Evolutionary conservation across 305 asterid species (phyloP), one percentile per base, ranked within the genome.

Genomic region (Salvia sclarea): DNA sequence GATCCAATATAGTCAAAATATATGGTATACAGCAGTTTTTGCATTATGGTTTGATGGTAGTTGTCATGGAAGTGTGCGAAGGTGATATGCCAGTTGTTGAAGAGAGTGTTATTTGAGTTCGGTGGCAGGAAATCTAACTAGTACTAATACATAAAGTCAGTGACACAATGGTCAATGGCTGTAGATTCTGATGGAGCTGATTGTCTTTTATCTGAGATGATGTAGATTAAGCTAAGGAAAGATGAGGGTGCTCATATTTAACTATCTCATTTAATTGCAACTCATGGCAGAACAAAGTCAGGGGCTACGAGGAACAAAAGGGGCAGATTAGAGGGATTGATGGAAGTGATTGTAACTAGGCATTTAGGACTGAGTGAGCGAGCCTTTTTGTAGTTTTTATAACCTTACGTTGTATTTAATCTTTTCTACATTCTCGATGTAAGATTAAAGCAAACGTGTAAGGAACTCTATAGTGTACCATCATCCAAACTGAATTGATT

Each of bases 401-500:
- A 28, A 17, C 61, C 14, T 17, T 37, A 14, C 17, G n/a, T 62
- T 18, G 49, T 8, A 18, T 57, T 68, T 21, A 50, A 28, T 17
- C 30, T 17, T n/a, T 20, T 12, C 17, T 61, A 53, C 17, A 43
- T 38, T 38, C 11, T 11, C 44, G n/a, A 2, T 13, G 9, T 37
- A 8, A 8, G 43, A 37, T 60, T 30, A 47, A 22, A 48, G 40
- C 33, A 48, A 12, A 35, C 53, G 20, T n/a, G 45, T 44, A 13
- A 0, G 31, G 18, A 69, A 18, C 5, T 17, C 16, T 30, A 21
- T 55, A 16, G 44, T 66, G 20, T 53, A 18, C 4, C 17, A 37
- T n/a, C 35, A 16, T 59, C 61, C 53, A 14, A 70, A 22, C 28
- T 22, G 44, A 59, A 47, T 13, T 49, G 53, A 13, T 59, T 35